phyloP scores from a whole-genome alignment of 495 filamentous ascomycete species.

The Annulohypoxylon bovei region DNA sequence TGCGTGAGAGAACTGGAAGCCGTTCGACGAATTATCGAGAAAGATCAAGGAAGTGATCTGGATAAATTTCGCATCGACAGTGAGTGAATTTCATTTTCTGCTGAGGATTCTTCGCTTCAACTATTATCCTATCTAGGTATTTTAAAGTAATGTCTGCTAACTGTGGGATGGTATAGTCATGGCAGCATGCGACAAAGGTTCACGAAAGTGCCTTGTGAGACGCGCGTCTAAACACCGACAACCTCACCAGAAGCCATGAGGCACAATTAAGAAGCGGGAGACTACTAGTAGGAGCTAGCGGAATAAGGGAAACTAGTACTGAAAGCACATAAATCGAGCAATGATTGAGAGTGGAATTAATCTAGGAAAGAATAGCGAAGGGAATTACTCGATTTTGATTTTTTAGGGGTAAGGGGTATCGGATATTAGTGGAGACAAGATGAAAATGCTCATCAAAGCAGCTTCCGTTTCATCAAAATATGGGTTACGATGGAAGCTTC shows the following conservation, averaged over 20 bases:
- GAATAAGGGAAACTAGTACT: neutral
- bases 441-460: neutral
- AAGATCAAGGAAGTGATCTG: neutral
- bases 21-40: conserved; percentile 6
- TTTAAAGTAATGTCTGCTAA: neutral
- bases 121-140: too few species aligned
- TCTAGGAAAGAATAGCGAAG: neutral
- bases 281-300: too few species aligned
- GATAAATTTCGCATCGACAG: conserved; percentile 28
- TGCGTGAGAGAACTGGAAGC: neutral
- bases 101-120: too few species aligned
- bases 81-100: neutral
- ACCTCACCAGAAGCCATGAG: conserved; percentile 17
- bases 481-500: neutral
- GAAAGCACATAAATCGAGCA: neutral
- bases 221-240: conserved; percentile 9
- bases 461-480: neutral
- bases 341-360: neutral
- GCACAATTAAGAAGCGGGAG: neutral
- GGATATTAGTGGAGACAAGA: neutral
- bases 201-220: conserved; percentile 17
- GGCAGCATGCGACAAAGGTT: neutral
- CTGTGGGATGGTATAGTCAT: neutral
- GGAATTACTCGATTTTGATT: neutral
- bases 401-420: neutral